Evolutionary conservation across 2,329 filamentous ascomycete genomes (phyloP).

Genomic region (Gnomoniopsis smithogilvyi): DNA sequence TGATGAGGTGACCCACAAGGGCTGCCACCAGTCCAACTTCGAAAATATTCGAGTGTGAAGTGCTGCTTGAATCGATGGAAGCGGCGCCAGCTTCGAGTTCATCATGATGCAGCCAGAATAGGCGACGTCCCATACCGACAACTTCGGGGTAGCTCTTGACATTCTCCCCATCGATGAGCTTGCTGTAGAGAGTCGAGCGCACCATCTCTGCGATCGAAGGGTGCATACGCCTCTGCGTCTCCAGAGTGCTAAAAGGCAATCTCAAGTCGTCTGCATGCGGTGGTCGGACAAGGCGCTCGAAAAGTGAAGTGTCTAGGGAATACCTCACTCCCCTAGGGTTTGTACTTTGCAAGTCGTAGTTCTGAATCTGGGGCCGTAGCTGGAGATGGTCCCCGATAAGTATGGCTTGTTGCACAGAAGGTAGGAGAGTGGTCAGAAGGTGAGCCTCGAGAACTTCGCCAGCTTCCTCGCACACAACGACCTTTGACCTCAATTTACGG

Average conservation of each 20-base stretch:
- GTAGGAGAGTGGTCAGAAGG: slow-evolving; percentile 55
- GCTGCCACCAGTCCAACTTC: slow-evolving; percentile 63
- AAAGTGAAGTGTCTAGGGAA: slow-evolving; percentile 57
- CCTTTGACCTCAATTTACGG: slow-evolving; percentile 46
- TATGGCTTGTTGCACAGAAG: slow-evolving; percentile 58
- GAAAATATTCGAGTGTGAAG: slow-evolving; percentile 51
- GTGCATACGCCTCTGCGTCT: slow-evolving; percentile 60
- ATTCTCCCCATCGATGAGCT: slow-evolving; percentile 46
- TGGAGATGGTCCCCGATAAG: slow-evolving; percentile 64
- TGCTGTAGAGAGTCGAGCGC: slow-evolving; percentile 53
- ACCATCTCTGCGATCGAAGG: slow-evolving; percentile 60
- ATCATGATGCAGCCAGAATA: slow-evolving; percentile 63
- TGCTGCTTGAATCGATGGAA: slow-evolving; percentile 31
- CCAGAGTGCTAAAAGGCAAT: slow-evolving; percentile 17
- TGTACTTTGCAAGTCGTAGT: slow-evolving; percentile 50
- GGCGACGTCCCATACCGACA: slow-evolving; percentile 46
- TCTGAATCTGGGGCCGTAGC: slow-evolving; percentile 55
- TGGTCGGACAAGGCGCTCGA: slow-evolving; percentile 50
- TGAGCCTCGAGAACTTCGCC: slow-evolving; percentile 67
- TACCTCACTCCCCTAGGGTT: slow-evolving; percentile 45
- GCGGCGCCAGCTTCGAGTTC: slow-evolving; percentile 38
- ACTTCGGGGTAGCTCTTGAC: slow-evolving; percentile 43
- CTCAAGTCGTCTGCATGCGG: neutral
- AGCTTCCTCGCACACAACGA: slow-evolving; percentile 66
- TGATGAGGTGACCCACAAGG: slow-evolving; percentile 62